phyloP scores from a whole-genome alignment of 2,329 filamentous ascomycete genomes.

The Aspergillus fructus region DNA sequence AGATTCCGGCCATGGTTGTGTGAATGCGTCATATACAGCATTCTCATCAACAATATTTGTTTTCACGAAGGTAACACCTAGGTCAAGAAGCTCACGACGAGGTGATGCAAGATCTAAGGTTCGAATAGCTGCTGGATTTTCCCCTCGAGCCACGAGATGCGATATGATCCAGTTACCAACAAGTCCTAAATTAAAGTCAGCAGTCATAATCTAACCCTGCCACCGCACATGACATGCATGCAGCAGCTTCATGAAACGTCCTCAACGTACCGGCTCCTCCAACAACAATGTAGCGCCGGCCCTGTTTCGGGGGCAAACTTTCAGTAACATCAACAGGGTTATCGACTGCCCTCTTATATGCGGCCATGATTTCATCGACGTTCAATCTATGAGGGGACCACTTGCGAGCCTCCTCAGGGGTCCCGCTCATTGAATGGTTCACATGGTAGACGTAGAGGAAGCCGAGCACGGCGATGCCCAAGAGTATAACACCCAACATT shows the following conservation, averaged over 20 bases:
- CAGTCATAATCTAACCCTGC: neutral
- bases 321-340: constrained; percentile 33
- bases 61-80: constrained; percentile 46
- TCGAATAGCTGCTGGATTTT: constrained; percentile 52
- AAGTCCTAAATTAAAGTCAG: constrained; percentile 42
- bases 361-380: constrained; percentile 29
- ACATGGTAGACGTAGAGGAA: constrained; percentile 31
- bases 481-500: constrained; percentile 12
- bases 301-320: constrained; percentile 37
- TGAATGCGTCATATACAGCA: constrained; percentile 49
- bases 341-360: constrained; percentile 30
- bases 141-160: constrained; percentile 55
- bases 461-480: constrained; percentile 15
- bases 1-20: constrained; percentile 46
- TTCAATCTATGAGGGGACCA: constrained; percentile 35
- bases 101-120: constrained; percentile 54
- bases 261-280: constrained; percentile 37
- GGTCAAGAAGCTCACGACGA: constrained; percentile 43
- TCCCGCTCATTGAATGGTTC: constrained; percentile 26
- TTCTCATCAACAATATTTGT: constrained; percentile 52
- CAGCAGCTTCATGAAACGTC: neutral
- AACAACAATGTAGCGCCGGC: constrained; percentile 40
- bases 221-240: neutral
- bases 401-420: constrained; percentile 27
- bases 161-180: constrained; percentile 57